phyloP scores from a whole-genome alignment of 2,329 filamentous ascomycete species.

The Colletotrichum sp. region DNA sequence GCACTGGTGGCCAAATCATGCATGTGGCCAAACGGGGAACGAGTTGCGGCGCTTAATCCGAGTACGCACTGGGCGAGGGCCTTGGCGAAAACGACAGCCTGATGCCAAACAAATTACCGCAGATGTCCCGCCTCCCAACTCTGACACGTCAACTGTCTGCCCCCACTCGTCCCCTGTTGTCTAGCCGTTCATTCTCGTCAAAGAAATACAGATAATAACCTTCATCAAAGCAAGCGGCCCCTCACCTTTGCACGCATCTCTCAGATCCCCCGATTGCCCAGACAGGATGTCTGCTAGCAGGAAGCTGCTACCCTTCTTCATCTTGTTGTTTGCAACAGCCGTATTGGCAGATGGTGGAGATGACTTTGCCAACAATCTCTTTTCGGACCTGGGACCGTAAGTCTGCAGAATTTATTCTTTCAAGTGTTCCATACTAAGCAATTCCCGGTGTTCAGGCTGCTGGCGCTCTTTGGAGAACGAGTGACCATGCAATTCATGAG shows the following conservation, averaged over 20 bases:
- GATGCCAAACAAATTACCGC: not conserved
- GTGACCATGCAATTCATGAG: constrained; percentile 44
- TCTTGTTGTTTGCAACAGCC: fast-evolving
- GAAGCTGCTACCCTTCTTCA: fast-evolving
- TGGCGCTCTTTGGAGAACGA: constrained; percentile 42
- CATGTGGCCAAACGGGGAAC: not conserved
- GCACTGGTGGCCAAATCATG: not conserved
- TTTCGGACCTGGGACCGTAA: not conserved
- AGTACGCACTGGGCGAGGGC: fast-evolving
- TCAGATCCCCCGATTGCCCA: not conserved
- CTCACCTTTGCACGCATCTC: fast-evolving
- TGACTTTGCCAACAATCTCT: not conserved
- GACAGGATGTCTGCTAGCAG: fast-evolving
- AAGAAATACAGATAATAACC: no score
- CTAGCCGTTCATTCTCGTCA: no score
- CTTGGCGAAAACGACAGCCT: not conserved
- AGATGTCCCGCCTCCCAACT: not conserved
- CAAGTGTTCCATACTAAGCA: no score
- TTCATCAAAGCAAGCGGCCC: not conserved
- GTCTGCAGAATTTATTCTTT: not conserved
- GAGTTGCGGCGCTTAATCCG: not conserved
- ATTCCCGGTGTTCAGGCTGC: constrained; percentile 25
- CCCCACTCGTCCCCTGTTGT: not conserved
- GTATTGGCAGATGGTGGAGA: not conserved
- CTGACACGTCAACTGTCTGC: fast-evolving